Base-by-base conservation (phyloP, 2,329 filamentous ascomycete genomes). In the Fusarium caatingaense region DNA sequence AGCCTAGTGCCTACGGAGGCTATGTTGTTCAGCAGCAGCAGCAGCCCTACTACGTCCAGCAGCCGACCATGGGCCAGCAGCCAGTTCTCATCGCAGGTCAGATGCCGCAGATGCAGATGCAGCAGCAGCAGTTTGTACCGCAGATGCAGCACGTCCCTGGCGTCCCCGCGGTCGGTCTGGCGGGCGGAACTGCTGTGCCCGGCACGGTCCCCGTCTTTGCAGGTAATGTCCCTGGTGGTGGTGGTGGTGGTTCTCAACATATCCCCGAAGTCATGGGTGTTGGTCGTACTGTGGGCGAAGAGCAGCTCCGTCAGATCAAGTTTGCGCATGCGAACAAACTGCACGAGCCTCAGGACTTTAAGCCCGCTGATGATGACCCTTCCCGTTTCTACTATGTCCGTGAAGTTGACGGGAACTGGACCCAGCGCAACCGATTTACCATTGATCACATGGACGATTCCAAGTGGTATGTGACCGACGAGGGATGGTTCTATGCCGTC, bases 401-500 rank as follows among this genome's bases (percentile, higher is more conserved):
- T 60, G 88, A 91, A 79, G 78, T 86, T 70, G 87, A 91, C 77
- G 85, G 86, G 51, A 83, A 85, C 63, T 90, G 85, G 85, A 86
- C 84, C 37, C 83, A 88, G 77, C 85, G 87, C 76, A 87, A 83
- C 76, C 86, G 88, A 32, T 83, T 84, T 77, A 86, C 87, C 56
- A 88, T 91, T 77, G 88, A 91, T 76, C 81, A 83, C 74, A 83
- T 88, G 74, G 84, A 84, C 28, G 81, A 84, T 56, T 84, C 83
- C 71, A 84, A 87, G 58, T 91, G 89, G 89, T 90, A 87, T 74
- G 81, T 88, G 58, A 84, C 83, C 63, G 81, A 84, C 51, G 82
- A 85, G 58, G 88, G 88, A 27, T 82, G 84, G 74, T 90, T 90
- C 76, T 91, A 91, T 72, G 88, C 88, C 63, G 83, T 88, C 51